phyloP scores from a whole-genome alignment of 441 rosid genomes.

The Populus hybrid region DNA sequence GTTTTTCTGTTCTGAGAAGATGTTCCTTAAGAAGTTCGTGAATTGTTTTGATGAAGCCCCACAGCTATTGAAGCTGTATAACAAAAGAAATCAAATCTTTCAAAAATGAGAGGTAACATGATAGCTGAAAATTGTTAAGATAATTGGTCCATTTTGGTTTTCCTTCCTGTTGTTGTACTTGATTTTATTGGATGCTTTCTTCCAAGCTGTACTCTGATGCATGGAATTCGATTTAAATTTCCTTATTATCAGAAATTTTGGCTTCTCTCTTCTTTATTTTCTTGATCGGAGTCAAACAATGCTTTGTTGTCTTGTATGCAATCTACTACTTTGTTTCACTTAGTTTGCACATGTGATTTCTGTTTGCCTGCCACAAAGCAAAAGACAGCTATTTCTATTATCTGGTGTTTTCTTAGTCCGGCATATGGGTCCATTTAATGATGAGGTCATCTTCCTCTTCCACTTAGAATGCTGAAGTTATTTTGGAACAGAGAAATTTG shows the following conservation, averaged over 20 bases:
- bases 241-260: not conserved
- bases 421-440: too few species aligned
- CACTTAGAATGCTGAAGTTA: too few species aligned
- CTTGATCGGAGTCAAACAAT: not conserved
- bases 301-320: not conserved
- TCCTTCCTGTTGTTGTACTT: not conserved
- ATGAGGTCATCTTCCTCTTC: too few species aligned
- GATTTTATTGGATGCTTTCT: too few species aligned
- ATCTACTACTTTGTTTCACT: not conserved
- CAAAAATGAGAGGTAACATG: not conserved
- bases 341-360: not conserved
- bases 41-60: constrained; percentile 10
- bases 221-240: not conserved
- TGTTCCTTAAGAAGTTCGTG: not conserved
- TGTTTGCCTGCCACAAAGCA: not conserved
- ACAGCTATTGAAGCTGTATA: constrained; percentile 5
- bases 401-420: too few species aligned
- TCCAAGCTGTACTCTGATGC: not conserved
- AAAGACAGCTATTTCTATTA: not conserved
- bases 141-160: not conserved
- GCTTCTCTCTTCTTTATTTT: not conserved
- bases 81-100: not conserved
- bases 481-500: too few species aligned
- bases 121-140: not conserved
- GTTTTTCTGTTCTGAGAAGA: not conserved